phyloP scores from a whole-genome alignment of 805 yeast species.

The Pichia thaimueangensis region DNA sequence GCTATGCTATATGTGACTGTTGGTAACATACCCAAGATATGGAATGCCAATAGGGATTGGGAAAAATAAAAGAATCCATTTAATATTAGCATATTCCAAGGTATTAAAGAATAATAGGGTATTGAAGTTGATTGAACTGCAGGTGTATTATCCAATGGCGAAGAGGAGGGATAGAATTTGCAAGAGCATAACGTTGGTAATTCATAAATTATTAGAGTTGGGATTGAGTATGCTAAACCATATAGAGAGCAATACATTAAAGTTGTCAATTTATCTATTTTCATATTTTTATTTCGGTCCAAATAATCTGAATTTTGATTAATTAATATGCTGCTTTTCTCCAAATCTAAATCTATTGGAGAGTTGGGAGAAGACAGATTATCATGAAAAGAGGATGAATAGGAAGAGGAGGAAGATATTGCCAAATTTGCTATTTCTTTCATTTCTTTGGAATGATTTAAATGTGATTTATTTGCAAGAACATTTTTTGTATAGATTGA shows the following conservation, averaged over 20 bases:
- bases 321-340: constrained; percentile 1
- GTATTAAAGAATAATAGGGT: constrained; percentile 26
- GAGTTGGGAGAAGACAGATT: no score
- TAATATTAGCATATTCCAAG: constrained; percentile 44
- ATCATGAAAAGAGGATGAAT: no score
- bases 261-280: constrained; percentile 74
- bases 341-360: constrained; percentile 6
- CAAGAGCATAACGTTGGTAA: constrained; percentile 28
- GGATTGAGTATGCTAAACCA: constrained; percentile 67
- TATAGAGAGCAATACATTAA: constrained; percentile 70
- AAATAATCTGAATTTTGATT: not conserved
- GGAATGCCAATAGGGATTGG: constrained; percentile 78
- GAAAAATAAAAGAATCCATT: constrained; percentile 74
- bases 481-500: constrained; percentile 83
- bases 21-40: constrained; percentile 71
- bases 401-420: not conserved
- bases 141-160: constrained; percentile 9
- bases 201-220: constrained; percentile 66
- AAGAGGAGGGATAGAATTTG: constrained; percentile 8
- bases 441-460: constrained; percentile 2
- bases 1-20: constrained; percentile 86
- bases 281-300: constrained; percentile 4
- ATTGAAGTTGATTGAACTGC: not conserved
- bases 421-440: constrained; percentile 6
- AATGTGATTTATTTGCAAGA: constrained; percentile 38